A percentile compares a stretch with the other conserved stretches of the same genome.
These are phyloP conservation scores for Passiflora organensis DNA, from an alignment of 345 rosid genomes.

Conservation along the genomic window DNA sequence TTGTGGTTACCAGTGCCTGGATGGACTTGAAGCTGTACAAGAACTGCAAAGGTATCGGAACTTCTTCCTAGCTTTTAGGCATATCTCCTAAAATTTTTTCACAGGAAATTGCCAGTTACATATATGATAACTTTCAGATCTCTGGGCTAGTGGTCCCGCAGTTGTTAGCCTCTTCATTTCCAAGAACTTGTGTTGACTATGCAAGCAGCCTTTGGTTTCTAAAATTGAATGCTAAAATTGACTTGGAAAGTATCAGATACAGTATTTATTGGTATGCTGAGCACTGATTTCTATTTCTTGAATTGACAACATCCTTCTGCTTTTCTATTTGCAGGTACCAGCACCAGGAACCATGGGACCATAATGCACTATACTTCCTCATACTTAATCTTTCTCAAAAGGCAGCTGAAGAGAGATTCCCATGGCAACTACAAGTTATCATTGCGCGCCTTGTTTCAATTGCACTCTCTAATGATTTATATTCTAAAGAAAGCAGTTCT, in stretches of 20 bases:
- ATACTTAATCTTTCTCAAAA: slow-evolving; percentile 73
- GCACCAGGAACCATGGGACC: slow-evolving; percentile 83
- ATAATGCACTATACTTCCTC: slow-evolving; percentile 54
- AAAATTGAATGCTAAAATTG: too few relatives aligned
- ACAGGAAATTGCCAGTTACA: too few relatives aligned
- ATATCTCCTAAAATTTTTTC: too few relatives aligned
- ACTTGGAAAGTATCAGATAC: too few relatives aligned
- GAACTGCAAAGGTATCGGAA: slow-evolving; percentile 66
- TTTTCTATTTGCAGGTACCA: slow-evolving; percentile 51
- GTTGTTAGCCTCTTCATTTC: too few relatives aligned
- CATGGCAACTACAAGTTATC: slow-evolving; percentile 45
- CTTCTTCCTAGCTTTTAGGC: background rate
- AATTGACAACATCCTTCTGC: slow-evolving; percentile 3
- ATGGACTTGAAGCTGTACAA: slow-evolving; percentile 47
- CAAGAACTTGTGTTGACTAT: too few relatives aligned
- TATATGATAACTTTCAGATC: background rate
- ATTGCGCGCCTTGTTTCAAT: slow-evolving; percentile 47
- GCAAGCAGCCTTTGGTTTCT: too few relatives aligned
- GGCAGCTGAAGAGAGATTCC: slow-evolving; percentile 86
- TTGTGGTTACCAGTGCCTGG: slow-evolving; percentile 52
- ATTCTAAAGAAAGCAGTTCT: slow-evolving; percentile 26
- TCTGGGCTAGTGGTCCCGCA: background rate
- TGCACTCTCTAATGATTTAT: slow-evolving; percentile 53
- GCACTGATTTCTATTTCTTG: too few relatives aligned
- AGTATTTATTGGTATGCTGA: too few relatives aligned